Base-by-base conservation (phyloP, 257 asterid species). In the Knoxia roxburghii region DNA sequence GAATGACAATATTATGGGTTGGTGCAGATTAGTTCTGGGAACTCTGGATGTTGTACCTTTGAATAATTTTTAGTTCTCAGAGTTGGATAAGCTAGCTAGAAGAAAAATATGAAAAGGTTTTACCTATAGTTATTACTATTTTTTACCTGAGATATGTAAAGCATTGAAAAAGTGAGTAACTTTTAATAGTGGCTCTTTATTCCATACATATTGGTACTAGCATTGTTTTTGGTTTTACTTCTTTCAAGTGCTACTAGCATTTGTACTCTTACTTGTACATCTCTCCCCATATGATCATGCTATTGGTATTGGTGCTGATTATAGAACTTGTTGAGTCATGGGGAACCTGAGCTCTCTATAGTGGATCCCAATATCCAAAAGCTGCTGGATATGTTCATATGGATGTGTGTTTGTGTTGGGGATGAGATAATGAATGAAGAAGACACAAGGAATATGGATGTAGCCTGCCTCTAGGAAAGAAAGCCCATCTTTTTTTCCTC, bases 291-390 rank as follows among this genome's bases (percentile, higher is more conserved):
- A n/a, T n/a, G n/a, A 66, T 73, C 60, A 75, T 80, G 69, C 20
- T 68, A 39, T 59, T 68, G 61, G 65, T 65, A 17, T 21, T 72
- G 71, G 48, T 15, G 68, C 32, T 69, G 54, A 56, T 40, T 67
- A 56, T 73, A 77, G 75, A 66, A 65, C 69, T 46, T 70, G 61
- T 76, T 74, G 61, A 74, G 78, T 77, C 75, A 78, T 76, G 81
- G 77, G 81, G n/a, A 76, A 80, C 78, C 64, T 51, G 67, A 68
- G 2, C 39, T n/a, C 2, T 67, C 62, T 64, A 12, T 29, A 70
- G 75, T 83, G 81, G 81, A 78, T 79, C 82, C 81, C 86, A 66
- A 65, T 49, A 48, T 35, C 52, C 65, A 61, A 84, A 80, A 72
- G 85, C 62, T 75, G 71, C n/a, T n/a, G n/a, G n/a, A n/a, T n/a